Percentiles rank a stretch among this genome's conserved stretches.
phyloP scores from a whole-genome alignment of 164 flowering plant genomes.

The Macadamia tetraphylla region DNA sequence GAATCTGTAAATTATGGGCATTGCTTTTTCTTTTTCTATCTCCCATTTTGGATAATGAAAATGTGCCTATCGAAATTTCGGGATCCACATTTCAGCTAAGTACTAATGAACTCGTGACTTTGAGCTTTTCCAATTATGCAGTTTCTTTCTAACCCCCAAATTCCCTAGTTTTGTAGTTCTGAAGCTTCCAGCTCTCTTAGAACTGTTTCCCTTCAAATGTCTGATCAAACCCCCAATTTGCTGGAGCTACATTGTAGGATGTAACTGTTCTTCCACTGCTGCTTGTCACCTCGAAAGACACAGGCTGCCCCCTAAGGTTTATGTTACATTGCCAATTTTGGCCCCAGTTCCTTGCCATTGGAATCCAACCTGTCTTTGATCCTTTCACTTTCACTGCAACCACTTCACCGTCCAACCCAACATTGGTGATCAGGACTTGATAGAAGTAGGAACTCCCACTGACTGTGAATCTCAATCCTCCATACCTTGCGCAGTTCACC shows the following conservation, averaged over 20 bases:
- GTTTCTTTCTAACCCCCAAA: too few species aligned
- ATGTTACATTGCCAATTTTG: slow-evolving; percentile 72
- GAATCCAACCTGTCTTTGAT: slow-evolving; percentile 77
- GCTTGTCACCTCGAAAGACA: slow-evolving; percentile 67
- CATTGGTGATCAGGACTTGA: slow-evolving; percentile 70
- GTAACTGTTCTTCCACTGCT: slow-evolving; percentile 47
- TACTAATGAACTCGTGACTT: too few species aligned
- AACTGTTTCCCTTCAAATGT: slow-evolving; percentile 76
- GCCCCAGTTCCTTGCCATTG: slow-evolving; percentile 90
- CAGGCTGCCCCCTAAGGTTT: slow-evolving; percentile 53
- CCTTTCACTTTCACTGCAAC: slow-evolving; percentile 77
- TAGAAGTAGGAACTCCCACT: slow-evolving; percentile 46
- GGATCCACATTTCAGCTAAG: too few species aligned
- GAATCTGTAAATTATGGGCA: too few species aligned
- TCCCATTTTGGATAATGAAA: too few species aligned
- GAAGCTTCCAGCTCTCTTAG: slow-evolving; percentile 7
- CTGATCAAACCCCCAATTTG: slow-evolving; percentile 71
- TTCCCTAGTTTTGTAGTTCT: too few species aligned
- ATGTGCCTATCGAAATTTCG: too few species aligned
- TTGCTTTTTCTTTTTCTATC: too few species aligned
- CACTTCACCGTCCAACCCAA: slow-evolving; percentile 66
- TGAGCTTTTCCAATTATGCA: too few species aligned
- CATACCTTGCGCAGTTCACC: slow-evolving; percentile 57
- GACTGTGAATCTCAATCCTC: slow-evolving; percentile 65
- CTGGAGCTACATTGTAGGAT: slow-evolving; percentile 65